phyloP scores from a whole-genome alignment of 2,329 filamentous ascomycete species.

The Dothideomycetes sp. region DNA sequence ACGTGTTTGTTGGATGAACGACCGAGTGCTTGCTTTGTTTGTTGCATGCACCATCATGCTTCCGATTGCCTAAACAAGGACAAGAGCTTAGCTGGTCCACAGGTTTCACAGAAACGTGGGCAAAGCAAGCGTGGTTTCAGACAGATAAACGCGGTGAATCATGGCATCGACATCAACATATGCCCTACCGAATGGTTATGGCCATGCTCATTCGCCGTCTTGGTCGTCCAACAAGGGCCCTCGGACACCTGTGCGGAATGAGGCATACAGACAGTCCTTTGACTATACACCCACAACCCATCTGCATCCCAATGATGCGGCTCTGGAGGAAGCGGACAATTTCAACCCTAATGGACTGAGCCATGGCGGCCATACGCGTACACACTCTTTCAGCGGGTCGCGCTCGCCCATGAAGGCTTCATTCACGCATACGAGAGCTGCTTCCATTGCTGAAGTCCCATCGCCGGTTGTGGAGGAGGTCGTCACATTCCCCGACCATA shows the following conservation, averaged over 20 bases:
- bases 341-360: slow-evolving; percentile 8
- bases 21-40: no score
- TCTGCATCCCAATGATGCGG: not conserved
- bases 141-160: not conserved
- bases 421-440: not conserved
- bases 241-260: not conserved
- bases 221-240: slow-evolving; percentile 5
- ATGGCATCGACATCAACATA: slow-evolving; percentile 23
- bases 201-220: slow-evolving; percentile 1
- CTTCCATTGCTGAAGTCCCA: not conserved
- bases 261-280: not conserved
- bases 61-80: not conserved
- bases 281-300: not conserved
- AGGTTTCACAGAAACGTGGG: slow-evolving; percentile 28
- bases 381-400: slow-evolving; percentile 4
- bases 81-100: slow-evolving; percentile 1
- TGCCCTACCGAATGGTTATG: slow-evolving; percentile 24
- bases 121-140: slow-evolving; percentile 10
- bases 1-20: no score
- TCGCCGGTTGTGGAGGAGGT: not conserved
- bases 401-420: slow-evolving; percentile 7
- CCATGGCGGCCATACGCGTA: slow-evolving; percentile 19
- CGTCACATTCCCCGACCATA: slow-evolving; percentile 5
- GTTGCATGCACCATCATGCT: no score
- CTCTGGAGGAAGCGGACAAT: slow-evolving; percentile 6